Evolutionary conservation across 306 rosid genomes (phyloP).

Genomic region (Luffa acutangula): DNA sequence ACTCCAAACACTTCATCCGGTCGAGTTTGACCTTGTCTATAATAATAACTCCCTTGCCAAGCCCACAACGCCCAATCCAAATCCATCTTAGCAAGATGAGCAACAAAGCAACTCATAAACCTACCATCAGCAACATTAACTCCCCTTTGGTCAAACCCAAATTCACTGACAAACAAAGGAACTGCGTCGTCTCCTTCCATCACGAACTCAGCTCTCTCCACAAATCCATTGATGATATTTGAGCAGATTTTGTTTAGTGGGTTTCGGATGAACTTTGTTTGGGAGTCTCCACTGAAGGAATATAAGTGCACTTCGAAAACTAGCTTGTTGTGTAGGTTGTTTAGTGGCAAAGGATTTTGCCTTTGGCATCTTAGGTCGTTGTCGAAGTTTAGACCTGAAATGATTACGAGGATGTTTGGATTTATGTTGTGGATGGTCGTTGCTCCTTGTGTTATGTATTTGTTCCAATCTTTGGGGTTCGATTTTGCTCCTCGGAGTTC

Average conservation of each 20-base stretch:
- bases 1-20: constrained; percentile 22
- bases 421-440: constrained; percentile 20
- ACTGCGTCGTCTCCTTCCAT: constrained; percentile 13
- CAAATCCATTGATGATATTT: constrained; percentile 15
- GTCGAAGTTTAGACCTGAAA: constrained; percentile 29
- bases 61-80: constrained; percentile 50
- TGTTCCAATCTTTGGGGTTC: constrained; percentile 29
- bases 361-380: constrained; percentile 27
- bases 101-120: constrained; percentile 20
- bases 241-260: constrained; percentile 44
- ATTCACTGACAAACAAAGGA: constrained; percentile 35
- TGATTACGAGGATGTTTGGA: constrained; percentile 20
- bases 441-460: constrained; percentile 30
- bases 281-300: constrained; percentile 19
- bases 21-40: neutral
- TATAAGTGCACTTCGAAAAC: constrained; percentile 37
- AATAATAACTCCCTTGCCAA: constrained; percentile 36
- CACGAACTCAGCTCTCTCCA: constrained; percentile 30
- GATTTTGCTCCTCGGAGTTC: constrained; percentile 29
- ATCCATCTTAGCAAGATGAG: constrained; percentile 36
- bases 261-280: neutral
- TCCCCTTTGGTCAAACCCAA: constrained; percentile 29
- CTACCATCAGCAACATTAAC: constrained; percentile 8
- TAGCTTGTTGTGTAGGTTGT: constrained; percentile 22
- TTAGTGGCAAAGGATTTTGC: neutral